Conservation (phyloP, 2,329 filamentous ascomycete genomes). For the Talaromyces islandicus region DNA sequence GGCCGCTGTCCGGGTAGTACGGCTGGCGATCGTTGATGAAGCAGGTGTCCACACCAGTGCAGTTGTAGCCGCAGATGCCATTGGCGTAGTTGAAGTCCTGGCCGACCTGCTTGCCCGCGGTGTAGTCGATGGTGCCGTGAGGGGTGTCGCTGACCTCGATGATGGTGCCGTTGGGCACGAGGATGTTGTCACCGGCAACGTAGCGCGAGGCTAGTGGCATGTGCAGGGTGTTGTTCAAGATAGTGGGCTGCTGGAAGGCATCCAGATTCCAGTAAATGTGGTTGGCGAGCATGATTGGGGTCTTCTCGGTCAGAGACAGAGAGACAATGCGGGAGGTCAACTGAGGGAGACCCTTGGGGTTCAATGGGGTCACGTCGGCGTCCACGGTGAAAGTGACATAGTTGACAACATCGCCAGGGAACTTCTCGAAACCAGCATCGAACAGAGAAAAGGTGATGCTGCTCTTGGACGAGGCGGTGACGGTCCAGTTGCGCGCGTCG, state of each 20-base stretch:
- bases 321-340: constrained; percentile 41
- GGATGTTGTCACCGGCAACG: constrained; percentile 51
- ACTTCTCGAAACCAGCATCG: constrained; percentile 38
- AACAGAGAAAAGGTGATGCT: constrained; percentile 43
- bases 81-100: constrained; percentile 58
- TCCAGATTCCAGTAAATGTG: constrained; percentile 50
- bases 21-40: constrained; percentile 42
- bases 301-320: constrained; percentile 39
- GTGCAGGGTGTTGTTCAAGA: constrained; percentile 41
- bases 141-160: constrained; percentile 68
- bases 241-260: constrained; percentile 38
- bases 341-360: constrained; percentile 36
- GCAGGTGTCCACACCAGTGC: constrained; percentile 72
- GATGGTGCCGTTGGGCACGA: constrained; percentile 72
- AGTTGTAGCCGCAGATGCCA: constrained; percentile 73
- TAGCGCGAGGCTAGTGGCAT: constrained; percentile 42
- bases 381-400: constrained; percentile 42
- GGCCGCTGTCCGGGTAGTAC: constrained; percentile 25
- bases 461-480: constrained; percentile 34
- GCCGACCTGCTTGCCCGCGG: constrained; percentile 70
- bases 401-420: constrained; percentile 43
- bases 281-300: constrained; percentile 46
- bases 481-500: constrained; percentile 45
- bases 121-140: constrained; percentile 55
- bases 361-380: constrained; percentile 27